These are phyloP conservation scores for Mortierella sp. DNA, from an alignment of 371 early-diverging fungal species.

Conservation along the genomic window DNA sequence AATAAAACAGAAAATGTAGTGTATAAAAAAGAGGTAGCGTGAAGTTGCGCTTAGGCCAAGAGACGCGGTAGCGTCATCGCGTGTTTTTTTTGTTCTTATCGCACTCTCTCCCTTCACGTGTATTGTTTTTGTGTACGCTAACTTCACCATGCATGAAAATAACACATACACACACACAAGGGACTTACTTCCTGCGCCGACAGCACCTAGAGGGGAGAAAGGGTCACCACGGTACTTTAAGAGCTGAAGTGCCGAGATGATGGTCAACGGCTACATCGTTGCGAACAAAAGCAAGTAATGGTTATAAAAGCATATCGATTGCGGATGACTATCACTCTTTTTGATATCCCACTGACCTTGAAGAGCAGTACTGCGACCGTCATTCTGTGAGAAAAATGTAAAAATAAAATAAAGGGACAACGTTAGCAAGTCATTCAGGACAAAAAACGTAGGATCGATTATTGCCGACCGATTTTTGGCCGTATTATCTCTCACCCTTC, in stretches of 20 bases:
- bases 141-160: neutral
- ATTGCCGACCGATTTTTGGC: too few relatives aligned
- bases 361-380: conserved; percentile 34
- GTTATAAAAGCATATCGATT: too few relatives aligned
- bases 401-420: neutral
- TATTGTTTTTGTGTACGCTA: neutral
- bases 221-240: conserved; percentile 52
- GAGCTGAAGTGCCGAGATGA: conserved; percentile 50
- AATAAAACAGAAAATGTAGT: neutral
- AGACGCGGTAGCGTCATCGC: too few relatives aligned
- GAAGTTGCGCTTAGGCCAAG: too few relatives aligned
- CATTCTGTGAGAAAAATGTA: conserved; percentile 20
- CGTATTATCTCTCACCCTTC: conserved; percentile 26
- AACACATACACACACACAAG: neutral
- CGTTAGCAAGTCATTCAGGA: too few relatives aligned
- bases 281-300: too few relatives aligned
- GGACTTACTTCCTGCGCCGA: conserved; percentile 34
- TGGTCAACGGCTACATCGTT: conserved; percentile 46
- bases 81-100: too few relatives aligned
- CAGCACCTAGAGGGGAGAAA: conserved; percentile 37
- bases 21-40: neutral
- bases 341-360: conserved; percentile 37
- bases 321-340: neutral
- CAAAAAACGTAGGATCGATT: too few relatives aligned
- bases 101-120: neutral